phyloP scores from a whole-genome alignment of 768 basidiomycete genomes.

The Lentinula detonsa region DNA sequence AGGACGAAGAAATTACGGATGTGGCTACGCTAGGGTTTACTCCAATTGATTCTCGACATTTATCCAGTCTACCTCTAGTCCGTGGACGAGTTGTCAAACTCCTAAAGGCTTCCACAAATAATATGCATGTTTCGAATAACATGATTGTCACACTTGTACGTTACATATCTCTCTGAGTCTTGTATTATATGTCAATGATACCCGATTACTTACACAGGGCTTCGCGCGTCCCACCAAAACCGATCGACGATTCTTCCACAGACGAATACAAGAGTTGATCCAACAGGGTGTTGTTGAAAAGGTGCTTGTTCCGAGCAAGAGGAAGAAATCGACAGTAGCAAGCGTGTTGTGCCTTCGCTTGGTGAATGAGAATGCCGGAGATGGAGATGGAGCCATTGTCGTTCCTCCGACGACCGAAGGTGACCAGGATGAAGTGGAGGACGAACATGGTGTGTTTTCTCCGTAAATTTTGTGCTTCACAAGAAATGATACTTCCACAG shows the following conservation, averaged over 20 bases:
- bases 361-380: constrained; percentile 30
- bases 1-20: constrained; percentile 15
- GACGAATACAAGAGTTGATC: constrained; percentile 66
- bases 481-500: constrained; percentile 15
- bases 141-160: constrained; percentile 69
- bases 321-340: constrained; percentile 32
- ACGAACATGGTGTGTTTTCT: constrained; percentile 35
- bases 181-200: neutral
- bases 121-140: constrained; percentile 69
- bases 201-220: constrained; percentile 39
- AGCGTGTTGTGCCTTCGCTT: constrained; percentile 66
- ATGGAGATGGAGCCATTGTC: constrained; percentile 27
- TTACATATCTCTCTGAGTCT: constrained; percentile 17
- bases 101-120: constrained; percentile 61
- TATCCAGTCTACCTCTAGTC: constrained; percentile 70
- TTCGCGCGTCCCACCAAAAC: constrained; percentile 69
- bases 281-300: constrained; percentile 71
- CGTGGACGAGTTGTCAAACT: constrained; percentile 67
- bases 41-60: constrained; percentile 70
- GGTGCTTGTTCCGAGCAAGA: constrained; percentile 58
- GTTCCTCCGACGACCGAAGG: constrained; percentile 21
- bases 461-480: neutral
- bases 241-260: constrained; percentile 79
- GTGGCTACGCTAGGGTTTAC: constrained; percentile 46
- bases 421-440: constrained; percentile 23